These are phyloP conservation scores for Aureobasidium sp. DNA, from an alignment of 2,329 filamentous ascomycete species.

Conservation along the genomic window DNA sequence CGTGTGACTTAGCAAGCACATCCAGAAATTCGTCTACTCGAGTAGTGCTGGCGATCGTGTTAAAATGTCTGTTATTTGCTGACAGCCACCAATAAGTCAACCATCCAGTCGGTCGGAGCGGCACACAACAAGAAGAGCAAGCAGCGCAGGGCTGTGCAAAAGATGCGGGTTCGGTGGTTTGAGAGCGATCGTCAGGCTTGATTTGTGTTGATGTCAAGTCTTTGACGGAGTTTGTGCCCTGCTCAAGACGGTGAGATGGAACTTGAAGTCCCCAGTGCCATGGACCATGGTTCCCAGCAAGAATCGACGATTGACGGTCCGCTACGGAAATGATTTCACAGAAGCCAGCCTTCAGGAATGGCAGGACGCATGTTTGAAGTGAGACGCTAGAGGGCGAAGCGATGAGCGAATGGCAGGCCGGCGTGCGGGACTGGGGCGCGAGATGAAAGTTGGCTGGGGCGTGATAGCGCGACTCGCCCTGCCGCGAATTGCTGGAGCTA, in stretches of 20 bases:
- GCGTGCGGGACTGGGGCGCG: slow-evolving; percentile 6
- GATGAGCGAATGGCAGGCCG: not conserved
- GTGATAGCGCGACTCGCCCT: slow-evolving; percentile 11
- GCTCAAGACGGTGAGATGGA: not conserved
- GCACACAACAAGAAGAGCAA: not conserved
- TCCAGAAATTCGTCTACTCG: not conserved
- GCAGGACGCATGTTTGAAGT: slow-evolving; percentile 9
- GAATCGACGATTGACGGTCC: slow-evolving; percentile 5
- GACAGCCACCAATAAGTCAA: not conserved
- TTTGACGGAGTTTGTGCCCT: not conserved
- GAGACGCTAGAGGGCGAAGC: not conserved
- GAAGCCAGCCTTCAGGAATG: slow-evolving; percentile 3
- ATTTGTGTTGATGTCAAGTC: not conserved
- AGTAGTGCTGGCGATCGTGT: slow-evolving; percentile 1
- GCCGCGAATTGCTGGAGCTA: slow-evolving; percentile 5
- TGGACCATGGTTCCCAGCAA: not conserved
- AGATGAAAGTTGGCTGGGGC: slow-evolving; percentile 14
- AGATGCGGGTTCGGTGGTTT: not conserved
- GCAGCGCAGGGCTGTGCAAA: slow-evolving; percentile 8
- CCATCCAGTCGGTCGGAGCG: slow-evolving; percentile 1
- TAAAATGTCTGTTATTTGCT: slow-evolving; percentile 6
- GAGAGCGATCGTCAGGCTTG: not conserved
- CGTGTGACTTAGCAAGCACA: not conserved
- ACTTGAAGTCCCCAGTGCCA: not conserved
- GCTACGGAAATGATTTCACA: not conserved